Percentiles rank a stretch among this genome's conserved stretches.
These are phyloP conservation scores for Ustulina deusta DNA, from an alignment of 2,329 filamentous ascomycete genomes.

Conservation along the genomic window DNA sequence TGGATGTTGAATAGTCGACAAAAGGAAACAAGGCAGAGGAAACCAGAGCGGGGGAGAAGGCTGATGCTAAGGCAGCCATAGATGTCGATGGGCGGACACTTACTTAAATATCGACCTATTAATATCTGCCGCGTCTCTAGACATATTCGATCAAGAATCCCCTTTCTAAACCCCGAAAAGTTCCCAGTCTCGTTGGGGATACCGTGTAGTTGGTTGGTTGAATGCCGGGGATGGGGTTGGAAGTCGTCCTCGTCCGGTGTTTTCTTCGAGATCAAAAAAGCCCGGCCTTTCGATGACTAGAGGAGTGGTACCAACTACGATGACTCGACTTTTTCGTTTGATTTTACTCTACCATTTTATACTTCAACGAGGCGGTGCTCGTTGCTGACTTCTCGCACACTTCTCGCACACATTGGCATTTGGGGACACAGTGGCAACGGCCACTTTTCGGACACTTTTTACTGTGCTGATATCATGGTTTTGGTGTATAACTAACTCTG, in stretches of 20 bases:
- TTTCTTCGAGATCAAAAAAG: not conserved
- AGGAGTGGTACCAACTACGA: not conserved
- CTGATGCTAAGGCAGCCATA: not conserved
- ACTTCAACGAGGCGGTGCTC: not conserved
- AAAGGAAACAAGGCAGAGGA: not conserved
- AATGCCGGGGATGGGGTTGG: not conserved
- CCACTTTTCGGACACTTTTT: slow-evolving; percentile 33
- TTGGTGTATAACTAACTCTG: not conserved
- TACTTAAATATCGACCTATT: slow-evolving; percentile 43
- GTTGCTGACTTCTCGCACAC: slow-evolving; percentile 32
- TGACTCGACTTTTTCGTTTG: not conserved
- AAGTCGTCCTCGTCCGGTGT: not conserved
- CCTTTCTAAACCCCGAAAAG: not conserved
- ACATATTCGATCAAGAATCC: slow-evolving; percentile 7
- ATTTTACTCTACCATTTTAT: not conserved
- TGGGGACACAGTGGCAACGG: slow-evolving; percentile 14
- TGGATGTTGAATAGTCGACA: not conserved
- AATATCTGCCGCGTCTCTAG: slow-evolving; percentile 34
- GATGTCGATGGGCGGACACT: slow-evolving; percentile 18
- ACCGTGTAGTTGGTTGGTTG: not conserved
- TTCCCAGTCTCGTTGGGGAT: not conserved
- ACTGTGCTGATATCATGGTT: slow-evolving; percentile 15
- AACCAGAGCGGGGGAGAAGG: slow-evolving; percentile 25
- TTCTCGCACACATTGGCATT: slow-evolving; percentile 30
- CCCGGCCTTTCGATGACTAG: not conserved